Evolutionary conservation across 1,284 basidiomycete genomes (phyloP), one percentile per base, ranked within the genome.

Genomic region (Phlebopus sp.): DNA sequence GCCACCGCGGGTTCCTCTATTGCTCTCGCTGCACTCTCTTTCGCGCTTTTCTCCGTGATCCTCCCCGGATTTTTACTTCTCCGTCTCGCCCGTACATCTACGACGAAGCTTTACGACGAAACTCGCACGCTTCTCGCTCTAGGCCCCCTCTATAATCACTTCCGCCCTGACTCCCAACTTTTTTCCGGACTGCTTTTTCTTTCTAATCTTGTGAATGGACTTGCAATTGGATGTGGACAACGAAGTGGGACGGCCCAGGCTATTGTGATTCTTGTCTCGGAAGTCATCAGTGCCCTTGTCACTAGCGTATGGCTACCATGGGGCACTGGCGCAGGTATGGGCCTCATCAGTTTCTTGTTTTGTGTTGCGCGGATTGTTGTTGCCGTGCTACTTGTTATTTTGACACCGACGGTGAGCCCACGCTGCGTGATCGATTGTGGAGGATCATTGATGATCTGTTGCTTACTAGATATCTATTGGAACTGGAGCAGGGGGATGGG

Each of bases 321-420:
- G 95, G 93, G 91, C 35, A 88, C 90, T 46, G 94, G 95, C 3
- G 93, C 95, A 1, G 90, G 92, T 55, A 97, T 97, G 95, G 95
- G 93, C 13, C 78, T 92, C 17, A 84, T 94, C 50, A 92, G 90
- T 65, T 96, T 97, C 71, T 73, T 97, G 59, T 86, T 95, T 55
- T 93, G 90, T 51, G 90, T 97, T 3, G 81, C 90, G 27, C 78
- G 96, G 55, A 93, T 97, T 59, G 85, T 93, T 15, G 82, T 93
- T 21, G 88, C 91, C 4, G 91, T 97, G 14, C 69, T 99, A 37
- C 74, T 97, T 42, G 85, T 98, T 57, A 90, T 97, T 52, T 71
- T 98, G 46, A 87, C 87, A 37, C 89, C 90, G 13, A 79, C 86
- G 52, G 95, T 97, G 65, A 71, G 90, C 77, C 37, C 42, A 23